Evolutionary conservation across 495 filamentous ascomycete species (phyloP).

Genomic region (Aspergillus nidulans): DNA sequence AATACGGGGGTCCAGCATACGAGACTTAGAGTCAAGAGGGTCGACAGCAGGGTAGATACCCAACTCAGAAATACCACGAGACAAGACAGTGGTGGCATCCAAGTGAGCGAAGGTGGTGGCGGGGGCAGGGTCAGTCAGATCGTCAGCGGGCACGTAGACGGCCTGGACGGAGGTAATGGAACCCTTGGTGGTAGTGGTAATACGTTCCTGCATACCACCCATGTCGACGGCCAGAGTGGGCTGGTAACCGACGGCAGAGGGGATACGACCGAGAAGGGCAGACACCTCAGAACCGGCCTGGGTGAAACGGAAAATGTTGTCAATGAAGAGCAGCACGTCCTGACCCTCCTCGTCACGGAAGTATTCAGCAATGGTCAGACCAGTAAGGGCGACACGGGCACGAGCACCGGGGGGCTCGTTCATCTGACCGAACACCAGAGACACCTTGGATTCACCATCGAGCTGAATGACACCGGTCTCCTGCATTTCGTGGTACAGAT

Average conservation of each 20-base stretch:
- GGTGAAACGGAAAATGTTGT: constrained; percentile 99
- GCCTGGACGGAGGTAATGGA: constrained; percentile 99
- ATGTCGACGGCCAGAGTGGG: constrained; percentile 99
- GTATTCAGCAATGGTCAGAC: constrained; percentile 84
- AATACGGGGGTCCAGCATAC: constrained; percentile 98
- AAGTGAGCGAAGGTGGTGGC: constrained; percentile 99
- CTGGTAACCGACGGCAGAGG: constrained; percentile 99
- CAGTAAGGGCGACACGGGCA: constrained; percentile 99
- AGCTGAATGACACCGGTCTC: constrained; percentile 99
- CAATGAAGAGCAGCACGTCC: constrained; percentile 98
- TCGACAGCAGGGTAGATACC: constrained; percentile 99
- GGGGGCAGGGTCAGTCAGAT: constrained; percentile 99
- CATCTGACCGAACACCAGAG: constrained; percentile 99
- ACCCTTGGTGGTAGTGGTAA: constrained; percentile 98
- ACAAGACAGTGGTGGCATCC: constrained; percentile 99
- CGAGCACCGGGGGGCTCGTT: constrained; percentile 99
- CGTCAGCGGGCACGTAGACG: constrained; percentile 99
- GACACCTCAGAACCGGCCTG: constrained; percentile 99
- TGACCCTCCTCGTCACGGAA: constrained; percentile 98
- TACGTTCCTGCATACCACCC: constrained; percentile 99
- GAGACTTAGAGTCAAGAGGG: constrained; percentile 97
- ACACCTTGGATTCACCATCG: constrained; percentile 98
- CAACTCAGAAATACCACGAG: constrained; percentile 99
- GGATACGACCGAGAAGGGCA: constrained; percentile 98
- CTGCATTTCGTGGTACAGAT: constrained; percentile 99